A percentile compares a stretch with the other conserved stretches of the same genome.
phyloP scores from a whole-genome alignment of 2,329 filamentous ascomycete species.

The Claviceps digitariae region DNA sequence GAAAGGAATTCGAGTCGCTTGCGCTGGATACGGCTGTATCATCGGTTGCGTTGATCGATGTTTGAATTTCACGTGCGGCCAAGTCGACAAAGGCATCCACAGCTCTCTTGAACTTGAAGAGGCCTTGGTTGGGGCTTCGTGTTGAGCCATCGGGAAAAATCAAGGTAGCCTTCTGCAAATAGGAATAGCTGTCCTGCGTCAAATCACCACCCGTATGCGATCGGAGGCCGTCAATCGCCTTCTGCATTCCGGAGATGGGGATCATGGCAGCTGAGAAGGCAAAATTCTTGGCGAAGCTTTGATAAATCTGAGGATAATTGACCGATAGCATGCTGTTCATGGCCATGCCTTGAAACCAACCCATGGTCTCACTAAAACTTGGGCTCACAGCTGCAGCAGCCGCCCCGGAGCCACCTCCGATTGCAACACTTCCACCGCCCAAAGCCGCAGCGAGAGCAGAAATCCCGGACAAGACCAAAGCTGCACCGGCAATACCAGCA shows the following conservation, averaged over 20 bases:
- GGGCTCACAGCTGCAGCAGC: conserved; percentile 60
- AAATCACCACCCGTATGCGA: conserved; percentile 72
- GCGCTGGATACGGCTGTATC: conserved; percentile 9
- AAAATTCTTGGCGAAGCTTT: conserved; percentile 85
- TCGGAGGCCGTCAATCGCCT: conserved; percentile 73
- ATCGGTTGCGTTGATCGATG: conserved; percentile 27
- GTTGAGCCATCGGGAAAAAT: conserved; percentile 51
- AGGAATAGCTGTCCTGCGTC: conserved; percentile 62
- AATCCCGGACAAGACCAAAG: conserved; percentile 58
- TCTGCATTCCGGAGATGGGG: conserved; percentile 69
- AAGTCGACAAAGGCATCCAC: conserved; percentile 33
- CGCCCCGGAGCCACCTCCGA: conserved; percentile 27
- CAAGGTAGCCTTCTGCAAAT: conserved; percentile 62
- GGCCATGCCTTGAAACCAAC: conserved; percentile 87
- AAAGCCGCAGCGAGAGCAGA: conserved; percentile 52
- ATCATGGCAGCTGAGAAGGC: conserved; percentile 79
- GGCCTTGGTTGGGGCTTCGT: conserved; percentile 24
- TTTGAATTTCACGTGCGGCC: conserved; percentile 37
- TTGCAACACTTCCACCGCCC: conserved; percentile 32
- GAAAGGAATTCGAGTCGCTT: conserved; percentile 19
- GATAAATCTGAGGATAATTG: conserved; percentile 74
- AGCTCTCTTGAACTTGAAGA: conserved; percentile 41
- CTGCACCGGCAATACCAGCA: conserved; percentile 72
- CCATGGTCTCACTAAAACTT: conserved; percentile 71
- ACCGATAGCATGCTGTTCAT: conserved; percentile 95